Base-by-base conservation (phyloP, 2,329 filamentous ascomycete genomes). In the Kalaharituber pfeilii region DNA sequence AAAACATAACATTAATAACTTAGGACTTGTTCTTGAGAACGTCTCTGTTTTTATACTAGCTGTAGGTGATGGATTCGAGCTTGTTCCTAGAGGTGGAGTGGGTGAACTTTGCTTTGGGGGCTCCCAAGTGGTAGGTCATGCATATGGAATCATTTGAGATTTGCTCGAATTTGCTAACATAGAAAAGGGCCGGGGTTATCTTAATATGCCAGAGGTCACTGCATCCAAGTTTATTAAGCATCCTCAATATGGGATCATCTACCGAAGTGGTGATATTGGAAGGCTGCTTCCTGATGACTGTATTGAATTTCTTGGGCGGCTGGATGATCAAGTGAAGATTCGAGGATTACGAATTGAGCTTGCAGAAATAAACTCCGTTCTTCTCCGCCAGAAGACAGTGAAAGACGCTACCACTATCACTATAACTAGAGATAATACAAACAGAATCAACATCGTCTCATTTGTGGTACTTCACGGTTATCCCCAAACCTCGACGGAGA, bases 41-140 rank as follows among this genome's bases (percentile, higher is more conserved):
- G 93, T 84, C 0, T 91, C 85, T 0, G 75, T 77, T 0, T 78
- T 86, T 56, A 78, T 93, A 1, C 66, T 83, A 65, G 30, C 58
- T 56, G 9, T 63, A 18, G 67, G 67, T 0, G 68, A 68, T 3
- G 65, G 69, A 2, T 72, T 79, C 3, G 67, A 74, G 0, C 63
- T 78, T 1, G 69, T 87, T 0, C 85, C 85, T 0, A 66, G 76
- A 5, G 86, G 86, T 2, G 82, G 78, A 58, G 71, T 86, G 15
- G 88, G 88, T 9, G 87, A 94, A 66, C 73, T 94, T 5, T 93
- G 84, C 63, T 91, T 94, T 66, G 86, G 86, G 13, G 88, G 87
- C 9, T 78, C 84, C 50, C 87, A 94, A 67, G 78, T 94, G 4
- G 80, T 79, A 61, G 59, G 11, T 2, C 2, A 20, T 47, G 33